Conservation (phyloP, 2,329 filamentous ascomycete species). For the Curvularia spicifera region DNA sequence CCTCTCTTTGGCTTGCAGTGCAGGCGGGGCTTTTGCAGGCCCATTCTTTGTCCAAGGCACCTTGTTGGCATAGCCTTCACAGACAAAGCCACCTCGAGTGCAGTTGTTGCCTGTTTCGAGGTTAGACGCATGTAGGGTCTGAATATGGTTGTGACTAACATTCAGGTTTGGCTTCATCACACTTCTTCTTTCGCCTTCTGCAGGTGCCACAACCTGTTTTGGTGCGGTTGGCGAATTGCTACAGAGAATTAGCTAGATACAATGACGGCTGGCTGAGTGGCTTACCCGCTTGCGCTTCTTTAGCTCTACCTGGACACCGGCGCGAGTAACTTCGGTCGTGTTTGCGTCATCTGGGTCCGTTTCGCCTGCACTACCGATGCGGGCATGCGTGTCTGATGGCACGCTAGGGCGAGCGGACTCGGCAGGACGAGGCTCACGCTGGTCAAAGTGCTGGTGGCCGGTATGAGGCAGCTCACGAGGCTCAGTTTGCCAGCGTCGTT, state of each 20-base stretch:
- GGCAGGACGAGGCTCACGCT: conserved; percentile 34
- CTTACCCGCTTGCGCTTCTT: conserved; percentile 54
- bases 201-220: conserved; percentile 97
- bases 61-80: conserved; percentile 86
- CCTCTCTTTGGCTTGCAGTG: conserved; percentile 81
- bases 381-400: conserved; percentile 21
- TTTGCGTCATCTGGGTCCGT: conserved; percentile 24
- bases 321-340: conserved; percentile 51
- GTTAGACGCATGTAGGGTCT: conserved; percentile 6
- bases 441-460: conserved; percentile 35
- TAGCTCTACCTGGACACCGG: conserved; percentile 56
- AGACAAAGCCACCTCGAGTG: conserved; percentile 85
- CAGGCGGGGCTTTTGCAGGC: conserved; percentile 63
- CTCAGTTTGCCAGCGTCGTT: conserved; percentile 41
- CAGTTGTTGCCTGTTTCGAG: conserved; percentile 70
- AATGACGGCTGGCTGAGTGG: conserved; percentile 27
- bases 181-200: conserved; percentile 93
- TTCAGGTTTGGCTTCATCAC: conserved; percentile 89
- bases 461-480: conserved; percentile 33
- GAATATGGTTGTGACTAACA: conserved; percentile 68
- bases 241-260: conserved; percentile 20
- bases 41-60: conserved; percentile 80
- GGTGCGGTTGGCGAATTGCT: conserved; percentile 89
- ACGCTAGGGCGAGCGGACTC: conserved; percentile 23
- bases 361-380: conserved; percentile 19